Evolutionary conservation across 2,329 filamentous ascomycete genomes (phyloP), one percentile per base, ranked within the genome.

Genomic region (Trichoderma brevicompactum): DNA sequence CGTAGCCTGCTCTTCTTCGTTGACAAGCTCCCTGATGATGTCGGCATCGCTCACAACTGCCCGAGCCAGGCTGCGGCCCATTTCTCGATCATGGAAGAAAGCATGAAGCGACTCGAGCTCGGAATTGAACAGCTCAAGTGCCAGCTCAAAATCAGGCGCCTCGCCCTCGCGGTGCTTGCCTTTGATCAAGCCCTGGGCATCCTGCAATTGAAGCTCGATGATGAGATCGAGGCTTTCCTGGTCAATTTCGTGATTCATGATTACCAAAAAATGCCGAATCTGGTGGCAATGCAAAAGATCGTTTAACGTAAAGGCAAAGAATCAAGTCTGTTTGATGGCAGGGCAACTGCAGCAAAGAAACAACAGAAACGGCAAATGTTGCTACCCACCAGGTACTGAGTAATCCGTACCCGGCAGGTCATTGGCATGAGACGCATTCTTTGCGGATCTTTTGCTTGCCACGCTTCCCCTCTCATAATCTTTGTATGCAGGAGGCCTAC

Each of bases 181-280:
- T 43, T 67, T 68, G 40, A 17, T 17, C 23, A 70, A 48, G 32
- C 28, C 44, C 8, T 63, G 50, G 1, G 65, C 59, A 43, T 70
- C 70, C 28, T 69, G 62, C n/a, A 68, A 58, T 40, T 72, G 68
- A 10, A 70, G 68, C 46, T 70, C 54, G 19, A 72, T 44, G 28
- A 69, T 59, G 34, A 72, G 43, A 17, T 64, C 41, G 1, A 71
- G 67, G 6, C 66, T 70, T 38, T n/a, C 68, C 10, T 66, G 65
- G 41, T 66, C 65, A 5, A 64, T 41, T 19, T 49, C 64, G 41
- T 46, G 9, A 19, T 49, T 15, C 49, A 62, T 59, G 23, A 38
- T 8, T 38, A 6, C 36, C 36, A 7, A 38, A 38, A 38, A 38
- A 38, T 2, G 23, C 23, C 23, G 5, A 28, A 2, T 28, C 23